Percentiles rank a stretch among this genome's conserved stretches.
Evolutionary conservation across 108 stramenopile species (phyloP).

Genomic region (Aureococcus anophagefferens): DNA sequence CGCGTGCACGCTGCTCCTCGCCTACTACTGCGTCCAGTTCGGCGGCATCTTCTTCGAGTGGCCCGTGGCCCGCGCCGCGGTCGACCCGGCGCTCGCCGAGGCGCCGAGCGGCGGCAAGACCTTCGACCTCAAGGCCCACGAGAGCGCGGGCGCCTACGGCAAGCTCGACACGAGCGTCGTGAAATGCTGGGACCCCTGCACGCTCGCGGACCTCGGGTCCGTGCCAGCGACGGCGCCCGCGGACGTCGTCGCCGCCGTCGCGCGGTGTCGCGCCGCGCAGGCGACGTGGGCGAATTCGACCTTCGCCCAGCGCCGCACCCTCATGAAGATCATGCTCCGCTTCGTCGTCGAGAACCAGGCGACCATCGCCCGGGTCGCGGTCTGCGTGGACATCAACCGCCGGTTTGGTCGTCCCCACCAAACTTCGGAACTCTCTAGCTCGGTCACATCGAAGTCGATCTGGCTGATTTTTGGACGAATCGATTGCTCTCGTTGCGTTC

Average conservation of each 20-base stretch:
- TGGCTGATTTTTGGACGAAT: too few relatives aligned
- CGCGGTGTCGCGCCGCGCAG: not conserved
- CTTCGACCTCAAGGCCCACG: constrained; percentile 2
- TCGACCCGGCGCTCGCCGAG: not conserved
- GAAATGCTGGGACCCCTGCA: not conserved
- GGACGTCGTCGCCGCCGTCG: not conserved
- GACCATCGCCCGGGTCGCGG: constrained; percentile 36
- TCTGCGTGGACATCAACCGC: constrained; percentile 28
- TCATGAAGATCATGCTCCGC: constrained; percentile 34
- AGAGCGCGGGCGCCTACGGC: not conserved
- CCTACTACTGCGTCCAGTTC: not conserved
- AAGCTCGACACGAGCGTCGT: constrained; percentile 2
- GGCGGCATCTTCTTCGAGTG: not conserved
- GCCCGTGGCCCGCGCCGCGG: not conserved
- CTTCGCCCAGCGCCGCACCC: constrained; percentile 32
- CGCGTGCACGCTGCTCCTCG: not conserved
- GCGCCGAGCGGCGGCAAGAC: not conserved
- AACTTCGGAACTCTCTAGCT: too few relatives aligned
- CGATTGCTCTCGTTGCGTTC: constrained; percentile 83
- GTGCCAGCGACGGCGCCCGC: not conserved
- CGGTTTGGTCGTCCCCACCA: too few relatives aligned
- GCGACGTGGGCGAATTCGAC: constrained; percentile 24
- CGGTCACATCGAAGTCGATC: too few relatives aligned
- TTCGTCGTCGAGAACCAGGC: constrained; percentile 41
- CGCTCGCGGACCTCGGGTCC: not conserved